Evolutionary conservation across 768 basidiomycete species (phyloP).

Genomic region (Exsudoporus frostii): DNA sequence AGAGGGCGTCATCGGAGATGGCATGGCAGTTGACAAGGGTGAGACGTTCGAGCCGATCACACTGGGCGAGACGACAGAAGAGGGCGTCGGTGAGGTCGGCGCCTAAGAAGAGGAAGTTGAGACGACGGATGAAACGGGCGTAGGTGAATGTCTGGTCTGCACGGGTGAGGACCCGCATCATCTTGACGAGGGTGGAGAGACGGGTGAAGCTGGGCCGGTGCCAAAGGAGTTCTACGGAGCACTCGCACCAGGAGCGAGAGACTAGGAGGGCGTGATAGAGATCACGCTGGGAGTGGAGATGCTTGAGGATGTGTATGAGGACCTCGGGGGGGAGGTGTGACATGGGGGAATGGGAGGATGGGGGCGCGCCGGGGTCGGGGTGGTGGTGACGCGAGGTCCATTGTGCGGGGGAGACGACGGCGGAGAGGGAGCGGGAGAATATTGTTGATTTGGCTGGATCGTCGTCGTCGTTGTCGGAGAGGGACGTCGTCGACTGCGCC

Average conservation of each 20-base stretch:
- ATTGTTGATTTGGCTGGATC: constrained; percentile 52
- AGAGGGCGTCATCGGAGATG: constrained; percentile 62
- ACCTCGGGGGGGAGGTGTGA: constrained; percentile 83
- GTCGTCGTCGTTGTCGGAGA: constrained; percentile 72
- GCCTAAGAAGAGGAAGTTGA: constrained; percentile 81
- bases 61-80: constrained; percentile 66
- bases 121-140: constrained; percentile 79
- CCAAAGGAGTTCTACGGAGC: constrained; percentile 93
- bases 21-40: constrained; percentile 78
- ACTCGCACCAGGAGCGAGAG: constrained; percentile 92
- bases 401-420: constrained; percentile 61
- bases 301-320: constrained; percentile 87
- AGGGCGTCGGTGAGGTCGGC: constrained; percentile 69
- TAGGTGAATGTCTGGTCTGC: constrained; percentile 82
- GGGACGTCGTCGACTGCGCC: constrained; percentile 72
- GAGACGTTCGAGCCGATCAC: constrained; percentile 82
- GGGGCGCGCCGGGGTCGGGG: constrained; percentile 29
- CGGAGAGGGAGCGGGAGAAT: constrained; percentile 34
- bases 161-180: constrained; percentile 66
- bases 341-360: constrained; percentile 50
- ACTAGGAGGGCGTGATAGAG: constrained; percentile 76
- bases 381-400: constrained; percentile 43
- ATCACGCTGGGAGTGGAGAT: constrained; percentile 72
- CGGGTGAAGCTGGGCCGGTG: constrained; percentile 79
- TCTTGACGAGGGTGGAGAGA: constrained; percentile 67